A percentile compares a stretch with the other conserved stretches of the same genome.
These are phyloP conservation scores for Coemansia sp. DNA, from an alignment of 192 early-diverging fungal genomes.

Conservation along the genomic window DNA sequence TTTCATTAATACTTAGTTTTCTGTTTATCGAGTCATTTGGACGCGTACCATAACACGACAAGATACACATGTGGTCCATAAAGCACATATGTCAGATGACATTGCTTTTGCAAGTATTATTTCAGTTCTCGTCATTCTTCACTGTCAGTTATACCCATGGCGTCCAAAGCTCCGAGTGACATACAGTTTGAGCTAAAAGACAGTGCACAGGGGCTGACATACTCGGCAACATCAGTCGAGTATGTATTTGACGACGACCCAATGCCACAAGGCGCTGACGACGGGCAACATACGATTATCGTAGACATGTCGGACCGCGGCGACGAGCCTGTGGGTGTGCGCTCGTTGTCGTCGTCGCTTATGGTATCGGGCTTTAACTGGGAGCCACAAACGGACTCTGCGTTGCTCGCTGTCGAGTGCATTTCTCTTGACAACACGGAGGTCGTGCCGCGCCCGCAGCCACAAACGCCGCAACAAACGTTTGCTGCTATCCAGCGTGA, in stretches of 20 bases:
- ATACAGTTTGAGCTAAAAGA: constrained; percentile 41
- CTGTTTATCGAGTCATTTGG: background rate
- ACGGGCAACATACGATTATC: constrained; percentile 19
- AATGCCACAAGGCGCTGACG: constrained; percentile 26
- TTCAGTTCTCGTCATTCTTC: too few species aligned
- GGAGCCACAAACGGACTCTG: constrained; percentile 3
- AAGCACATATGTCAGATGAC: background rate
- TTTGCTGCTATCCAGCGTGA: constrained; percentile 42
- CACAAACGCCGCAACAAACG: background rate
- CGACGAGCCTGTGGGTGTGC: constrained; percentile 11
- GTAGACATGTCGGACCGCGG: constrained; percentile 43
- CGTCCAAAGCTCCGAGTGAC: constrained; percentile 4
- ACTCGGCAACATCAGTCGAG: constrained; percentile 19
- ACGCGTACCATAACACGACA: background rate
- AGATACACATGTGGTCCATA: background rate
- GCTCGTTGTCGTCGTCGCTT: constrained; percentile 37
- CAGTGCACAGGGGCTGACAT: constrained; percentile 24
- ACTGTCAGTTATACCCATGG: too few species aligned
- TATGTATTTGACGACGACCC: constrained; percentile 47
- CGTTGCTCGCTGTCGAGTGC: constrained; percentile 21
- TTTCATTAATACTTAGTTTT: background rate
- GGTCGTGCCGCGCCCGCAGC: background rate
- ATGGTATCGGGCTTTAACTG: constrained; percentile 43
- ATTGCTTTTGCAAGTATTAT: background rate
- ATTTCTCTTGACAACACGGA: constrained; percentile 7